Conservation (phyloP, 768 basidiomycete species). For the Lentinula sp. region DNA sequence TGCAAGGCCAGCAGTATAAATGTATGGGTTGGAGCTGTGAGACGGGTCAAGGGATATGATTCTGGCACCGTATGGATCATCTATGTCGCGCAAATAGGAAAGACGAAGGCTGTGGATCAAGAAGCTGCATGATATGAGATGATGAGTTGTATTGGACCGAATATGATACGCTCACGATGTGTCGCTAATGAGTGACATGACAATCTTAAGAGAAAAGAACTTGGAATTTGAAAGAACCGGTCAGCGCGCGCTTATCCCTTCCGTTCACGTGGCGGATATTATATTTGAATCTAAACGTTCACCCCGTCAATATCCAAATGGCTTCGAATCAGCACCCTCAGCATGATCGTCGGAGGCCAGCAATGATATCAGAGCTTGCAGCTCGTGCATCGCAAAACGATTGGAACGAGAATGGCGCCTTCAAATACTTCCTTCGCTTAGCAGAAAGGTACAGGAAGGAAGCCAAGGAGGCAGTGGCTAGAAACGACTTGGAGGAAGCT, state of each 20-base stretch:
- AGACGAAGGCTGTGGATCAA: constrained; percentile 83
- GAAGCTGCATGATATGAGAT: constrained; percentile 30
- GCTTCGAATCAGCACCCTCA: background rate
- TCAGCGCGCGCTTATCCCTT: background rate
- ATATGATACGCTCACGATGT: constrained; percentile 24
- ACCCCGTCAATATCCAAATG: background rate
- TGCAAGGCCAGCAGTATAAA: constrained; percentile 72
- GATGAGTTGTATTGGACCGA: background rate
- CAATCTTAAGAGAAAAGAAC: background rate
- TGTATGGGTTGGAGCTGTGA: constrained; percentile 78
- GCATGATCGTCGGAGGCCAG: constrained; percentile 21
- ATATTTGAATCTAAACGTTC: background rate
- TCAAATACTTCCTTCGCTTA: constrained; percentile 44
- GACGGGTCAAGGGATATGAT: constrained; percentile 69
- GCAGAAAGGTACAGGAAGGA: constrained; percentile 39
- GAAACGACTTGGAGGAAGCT: constrained; percentile 39
- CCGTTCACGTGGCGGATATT: background rate
- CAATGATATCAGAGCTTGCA: constrained; percentile 43
- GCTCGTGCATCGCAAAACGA: constrained; percentile 30
- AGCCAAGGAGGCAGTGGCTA: constrained; percentile 27
- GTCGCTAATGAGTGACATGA: constrained; percentile 62
- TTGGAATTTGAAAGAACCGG: too few species aligned
- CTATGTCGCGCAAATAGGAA: constrained; percentile 81
- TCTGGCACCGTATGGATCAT: constrained; percentile 79
- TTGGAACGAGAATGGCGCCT: constrained; percentile 36